Evolutionary conservation across 345 rosid genomes (phyloP), one percentile per base, ranked within the genome.

Genomic region (Lepidium aucheri): DNA sequence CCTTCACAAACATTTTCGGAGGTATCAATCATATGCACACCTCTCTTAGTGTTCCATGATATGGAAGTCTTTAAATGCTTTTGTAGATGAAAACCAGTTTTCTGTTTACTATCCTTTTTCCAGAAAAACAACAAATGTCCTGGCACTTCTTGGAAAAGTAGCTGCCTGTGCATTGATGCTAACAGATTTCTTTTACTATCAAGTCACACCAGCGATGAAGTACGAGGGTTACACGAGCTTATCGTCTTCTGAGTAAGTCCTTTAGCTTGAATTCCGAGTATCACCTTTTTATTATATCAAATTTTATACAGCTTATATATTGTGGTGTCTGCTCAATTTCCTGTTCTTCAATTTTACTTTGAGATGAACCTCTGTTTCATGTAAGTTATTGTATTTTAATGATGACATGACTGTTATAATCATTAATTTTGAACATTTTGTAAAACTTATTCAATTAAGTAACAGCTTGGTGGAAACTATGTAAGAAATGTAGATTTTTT

Each of bases 121-220:
- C 89, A 94, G 99, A 70, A 88, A 89, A 77, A 88, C 93, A 41
- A 78, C 93, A 71, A 83, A 83, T 69, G 91, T 77, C 67, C 78
- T 94, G 69, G 78, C 83, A 26, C 78, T 89, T 77, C 80, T 94
- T 74, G 87, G 96, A 30, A 91, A 80, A 82, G 93, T 91, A 69
- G 90, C 99, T 64, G 49, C 87, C 1, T 83, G 80, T 74, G 91
- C 95, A 17, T 74, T 91, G 79, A 78, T 78, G 9, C 70, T 91
- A 73, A 95, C 97, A 14, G 95, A 91, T 51, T 89, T 95, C 84
- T 91, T 88, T 78, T 89, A 84, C 71, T 77, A 78, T 74, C 93
- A 80, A 81, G 85, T 84, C 53, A 84, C 83, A 7, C 87, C 96
- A 16, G 72, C 78, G 43, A 73, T 79, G 84, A 82, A 49, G 73